Evolutionary conservation across 2,329 filamentous ascomycete genomes (phyloP), one percentile per base, ranked within the genome.

Genomic region (Ascochyta viciae-villosae): DNA sequence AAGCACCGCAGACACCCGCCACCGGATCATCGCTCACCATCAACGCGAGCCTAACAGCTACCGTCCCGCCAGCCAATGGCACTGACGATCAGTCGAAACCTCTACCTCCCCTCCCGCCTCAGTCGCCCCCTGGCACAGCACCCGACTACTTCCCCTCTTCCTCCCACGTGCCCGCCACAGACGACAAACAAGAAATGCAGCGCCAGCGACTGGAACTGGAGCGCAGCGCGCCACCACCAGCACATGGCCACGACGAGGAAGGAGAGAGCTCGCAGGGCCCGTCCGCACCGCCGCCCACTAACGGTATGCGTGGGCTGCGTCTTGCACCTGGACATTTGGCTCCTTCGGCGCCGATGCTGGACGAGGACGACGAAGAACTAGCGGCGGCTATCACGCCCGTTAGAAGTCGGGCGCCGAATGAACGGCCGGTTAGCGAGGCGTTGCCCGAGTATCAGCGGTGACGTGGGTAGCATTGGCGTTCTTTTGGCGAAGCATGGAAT

Each of bases 101-200:
- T 27, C 53, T 67, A 12, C 67, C 65, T 19, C 58, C 64, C 15
- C 54, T 67, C 16, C 67, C 65, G 19, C 58, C 63, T 15, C 60
- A 69, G 8, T 67, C 69, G 12, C 66, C 59, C 24, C 52, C 57
- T 13, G 57, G 42, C 13, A 33, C 40, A 29, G 64, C 60, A 33
- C 70, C 67, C 49, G 55, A 68, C 19, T 74, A 75, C 61, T 57
- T 60, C 57, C 50, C 68, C 19, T 64, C 66, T 16, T 66, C 79
- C 8, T 68, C 71, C 8, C 66, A 69, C 35, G 62, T 74, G 2
- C 74, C 60, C 60, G 71, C 77, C 3, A 79, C 76, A 13, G 90
- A 95, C 51, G 93, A 96, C 73, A 95, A 96, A 73, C 87, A 88
- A 64, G 91, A 96, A 71, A 78, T 92, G 6, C 89, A 93, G 46